phyloP scores from a whole-genome alignment of 2,329 filamentous ascomycete genomes.

The Salinomyces thailandicus region DNA sequence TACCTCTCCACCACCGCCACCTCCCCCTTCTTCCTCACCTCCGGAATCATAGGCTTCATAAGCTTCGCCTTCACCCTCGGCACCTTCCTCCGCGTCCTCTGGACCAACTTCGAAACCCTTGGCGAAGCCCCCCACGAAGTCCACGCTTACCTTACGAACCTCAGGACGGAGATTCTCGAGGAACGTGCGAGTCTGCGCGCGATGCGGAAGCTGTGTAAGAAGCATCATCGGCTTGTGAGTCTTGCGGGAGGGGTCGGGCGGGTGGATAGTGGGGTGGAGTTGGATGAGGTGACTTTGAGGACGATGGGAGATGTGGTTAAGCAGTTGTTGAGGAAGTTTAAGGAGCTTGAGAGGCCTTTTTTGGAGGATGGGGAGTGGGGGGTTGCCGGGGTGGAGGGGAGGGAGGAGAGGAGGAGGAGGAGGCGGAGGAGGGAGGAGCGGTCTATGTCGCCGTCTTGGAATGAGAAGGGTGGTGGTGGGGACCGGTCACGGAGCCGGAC shows the following conservation, averaged over 20 bases:
- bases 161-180: conserved; percentile 33
- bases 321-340: conserved; percentile 28
- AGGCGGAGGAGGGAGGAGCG: conserved; percentile 11
- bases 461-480: conserved; percentile 14
- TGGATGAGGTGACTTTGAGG: conserved; percentile 27
- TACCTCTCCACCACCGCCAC: conserved; percentile 19
- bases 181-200: conserved; percentile 28
- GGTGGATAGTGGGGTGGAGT: conserved; percentile 16
- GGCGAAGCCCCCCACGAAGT: conserved; percentile 29
- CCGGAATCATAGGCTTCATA: conserved; percentile 31
- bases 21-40: conserved; percentile 27
- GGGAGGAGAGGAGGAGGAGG: conserved; percentile 12
- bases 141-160: conserved; percentile 29
- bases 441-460: conserved; percentile 16
- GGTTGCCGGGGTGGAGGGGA: conserved; percentile 12
- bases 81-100: conserved; percentile 34
- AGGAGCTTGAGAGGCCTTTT: conserved; percentile 30
- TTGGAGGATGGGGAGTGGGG: conserved; percentile 20
- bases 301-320: conserved; percentile 28
- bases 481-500: conserved; percentile 5
- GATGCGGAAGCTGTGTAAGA: conserved; percentile 13
- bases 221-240: conserved; percentile 7
- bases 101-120: conserved; percentile 31
- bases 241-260: conserved; percentile 9
- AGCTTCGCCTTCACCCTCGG: conserved; percentile 34